Evolutionary conservation across 2,329 filamentous ascomycete species (phyloP), one percentile per base, ranked within the genome.

Genomic region (Fulvia fulva): DNA sequence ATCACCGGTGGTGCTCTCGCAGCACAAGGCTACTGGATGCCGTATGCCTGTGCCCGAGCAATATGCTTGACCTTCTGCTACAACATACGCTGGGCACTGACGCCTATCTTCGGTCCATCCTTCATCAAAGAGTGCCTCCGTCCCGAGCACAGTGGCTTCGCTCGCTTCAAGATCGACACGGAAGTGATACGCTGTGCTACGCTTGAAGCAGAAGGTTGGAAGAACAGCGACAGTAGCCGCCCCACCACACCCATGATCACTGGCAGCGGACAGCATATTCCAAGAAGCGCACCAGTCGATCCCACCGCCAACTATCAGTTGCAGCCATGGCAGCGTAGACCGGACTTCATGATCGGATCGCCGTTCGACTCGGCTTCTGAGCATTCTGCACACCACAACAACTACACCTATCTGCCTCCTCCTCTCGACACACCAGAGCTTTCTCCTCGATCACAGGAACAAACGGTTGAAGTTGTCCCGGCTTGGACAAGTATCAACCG

Each of bases 11-110:
- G 94, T 6, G 87, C 91, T 28, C 86, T 97, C 57, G 85, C 85
- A 60, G 93, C 92, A 53, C 94, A 99, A 85, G 92, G 94, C 32
- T 99, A 97, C 75, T 99, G 94, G 94, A 91, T 97, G 83, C 93
- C 93, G 1, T 97, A 87, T 68, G 78, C 84, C 41, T 95, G 91
- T 65, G 94, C 94, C 49, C 88, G 84, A 74, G 91, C 91, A 11
- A 79, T 99, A 53, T 95, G 92, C 68, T 84, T 90, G 3, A 97
- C 90, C 0, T 97, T 97, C 73, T 97, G 93, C 76, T 86, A 87
- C 72, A 78, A 83, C 34, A 95, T 99, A 61, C 87, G 93, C 14
- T 87, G 87, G 58, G 92, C 89, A 0, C 77, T 99, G 55, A 94
- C 94, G 8, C 94, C 94, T 5, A 81, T 99, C 59, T 99, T 99